These are phyloP conservation scores for Trebouxia sp. DNA, from an alignment of 139 green algal genomes.

Conservation along the genomic window DNA sequence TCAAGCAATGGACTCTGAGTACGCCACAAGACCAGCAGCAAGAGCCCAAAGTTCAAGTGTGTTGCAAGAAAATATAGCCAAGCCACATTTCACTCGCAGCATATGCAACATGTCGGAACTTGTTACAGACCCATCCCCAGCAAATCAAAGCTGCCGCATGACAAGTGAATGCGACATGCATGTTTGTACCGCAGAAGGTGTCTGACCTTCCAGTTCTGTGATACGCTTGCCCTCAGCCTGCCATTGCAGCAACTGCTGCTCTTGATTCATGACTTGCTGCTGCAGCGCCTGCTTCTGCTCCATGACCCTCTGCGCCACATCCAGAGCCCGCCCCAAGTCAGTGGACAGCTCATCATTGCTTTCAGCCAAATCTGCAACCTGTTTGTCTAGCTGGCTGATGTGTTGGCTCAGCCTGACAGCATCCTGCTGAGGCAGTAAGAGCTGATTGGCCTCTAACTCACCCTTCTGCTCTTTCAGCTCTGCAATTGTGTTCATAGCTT, in stretches of 20 bases:
- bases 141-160: too few relatives aligned
- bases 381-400: constrained; percentile 17
- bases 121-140: too few relatives aligned
- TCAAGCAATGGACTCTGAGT: too few relatives aligned
- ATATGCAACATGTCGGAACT: too few relatives aligned
- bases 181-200: too few relatives aligned
- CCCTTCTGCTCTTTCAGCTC: neutral
- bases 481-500: neutral
- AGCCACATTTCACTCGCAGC: too few relatives aligned
- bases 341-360: constrained; percentile 21
- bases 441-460: neutral
- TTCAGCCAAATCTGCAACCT: constrained; percentile 1
- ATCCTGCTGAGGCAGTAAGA: neutral
- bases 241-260: constrained; percentile 20
- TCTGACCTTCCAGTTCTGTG: constrained; percentile 23
- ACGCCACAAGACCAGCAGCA: too few relatives aligned
- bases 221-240: constrained; percentile 8
- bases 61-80: too few relatives aligned
- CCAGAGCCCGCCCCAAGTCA: constrained; percentile 7
- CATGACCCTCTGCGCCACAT: constrained; percentile 18
- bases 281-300: constrained; percentile 15
- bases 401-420: too few relatives aligned
- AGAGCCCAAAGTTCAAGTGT: too few relatives aligned
- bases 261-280: neutral
- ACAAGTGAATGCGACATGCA: neutral